phyloP scores from a whole-genome alignment of 2,329 filamentous ascomycete species.

The Fusarium beomiforme region DNA sequence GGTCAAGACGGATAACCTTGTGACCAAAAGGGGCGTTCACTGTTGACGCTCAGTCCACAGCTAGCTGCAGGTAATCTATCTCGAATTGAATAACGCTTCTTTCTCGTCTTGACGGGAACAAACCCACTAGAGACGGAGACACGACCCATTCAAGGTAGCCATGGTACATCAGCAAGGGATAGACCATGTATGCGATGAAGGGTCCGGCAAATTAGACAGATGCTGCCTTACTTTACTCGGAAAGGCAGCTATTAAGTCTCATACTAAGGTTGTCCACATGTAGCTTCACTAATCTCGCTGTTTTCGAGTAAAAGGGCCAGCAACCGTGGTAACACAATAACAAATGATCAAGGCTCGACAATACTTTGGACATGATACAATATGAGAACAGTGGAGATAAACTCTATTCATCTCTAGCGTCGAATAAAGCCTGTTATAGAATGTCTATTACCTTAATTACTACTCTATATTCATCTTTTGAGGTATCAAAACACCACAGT shows the following conservation, averaged over 20 bases:
- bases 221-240: background rate
- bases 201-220: slow-evolving; percentile 4
- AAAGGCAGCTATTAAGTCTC: slow-evolving; percentile 4
- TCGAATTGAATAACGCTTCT: slow-evolving; percentile 6
- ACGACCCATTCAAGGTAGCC: slow-evolving; percentile 16
- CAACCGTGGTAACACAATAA: slow-evolving; percentile 10
- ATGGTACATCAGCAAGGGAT: background rate
- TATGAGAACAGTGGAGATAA: background rate
- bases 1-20: slow-evolving; percentile 1
- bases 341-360: background rate
- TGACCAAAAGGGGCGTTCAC: slow-evolving; percentile 32
- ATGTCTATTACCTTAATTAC: background rate
- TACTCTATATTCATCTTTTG: background rate
- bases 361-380: background rate
- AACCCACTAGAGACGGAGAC: slow-evolving; percentile 27
- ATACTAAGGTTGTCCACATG: background rate
- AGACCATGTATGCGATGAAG: background rate
- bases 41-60: slow-evolving; percentile 13
- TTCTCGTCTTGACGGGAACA: slow-evolving; percentile 6
- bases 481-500: background rate
- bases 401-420: background rate
- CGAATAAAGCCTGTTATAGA: background rate
- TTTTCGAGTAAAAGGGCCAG: slow-evolving; percentile 6
- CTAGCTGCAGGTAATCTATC: background rate
- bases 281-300: slow-evolving; percentile 25